Evolutionary conservation across 2,329 filamentous ascomycete species (phyloP), one percentile per base, ranked within the genome.

Genomic region (Torrubiellomyces zombiae): DNA sequence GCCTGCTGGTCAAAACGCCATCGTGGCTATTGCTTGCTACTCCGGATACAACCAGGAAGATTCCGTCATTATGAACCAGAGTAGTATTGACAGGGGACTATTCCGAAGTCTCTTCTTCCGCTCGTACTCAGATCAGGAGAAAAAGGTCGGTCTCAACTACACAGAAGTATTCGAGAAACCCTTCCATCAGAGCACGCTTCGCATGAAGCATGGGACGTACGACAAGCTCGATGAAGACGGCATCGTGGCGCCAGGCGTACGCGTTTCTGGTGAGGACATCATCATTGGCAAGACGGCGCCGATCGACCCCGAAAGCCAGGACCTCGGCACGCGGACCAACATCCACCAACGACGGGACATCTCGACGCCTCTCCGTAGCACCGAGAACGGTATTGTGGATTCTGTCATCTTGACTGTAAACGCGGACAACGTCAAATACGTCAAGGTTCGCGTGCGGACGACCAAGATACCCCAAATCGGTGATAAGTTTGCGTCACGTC

Each of bases 31-130:
- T 54, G 75, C 83, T 31, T 91, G 80, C 50, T 98, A 98, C 56
- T 93, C 85, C 27, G 89, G 89, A 31, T 98, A 98, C 62, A 98
- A 98, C 54, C 91, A 98, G 51, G 89, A 98, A 82, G 89, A 98
- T 72, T 98, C 89, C 38, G 86, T 98, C 38, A 93, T 98, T 43
- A 95, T 98, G 89, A 98, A 98, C 53, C 89, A 98, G 58, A 94
- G 83, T 57, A 93, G 83, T 53, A 95, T 98, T 43, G 89, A 98
- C 51, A 79, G 89, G 44, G 89, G 89, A 34, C 64, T 98, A 4
- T 98, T 98, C 75, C 72, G 91, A 44, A 94, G 83, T 67, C 57
- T 98, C 27, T 98, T 95, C 62, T 98, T 93, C 68, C 75, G 91
- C 38, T 83, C 86, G 8, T 98, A 98, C 54, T 91, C 83, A 16